These are phyloP conservation scores for Cladorrhinum sp. DNA, from an alignment of 2,329 filamentous ascomycete species.

Conservation along the genomic window DNA sequence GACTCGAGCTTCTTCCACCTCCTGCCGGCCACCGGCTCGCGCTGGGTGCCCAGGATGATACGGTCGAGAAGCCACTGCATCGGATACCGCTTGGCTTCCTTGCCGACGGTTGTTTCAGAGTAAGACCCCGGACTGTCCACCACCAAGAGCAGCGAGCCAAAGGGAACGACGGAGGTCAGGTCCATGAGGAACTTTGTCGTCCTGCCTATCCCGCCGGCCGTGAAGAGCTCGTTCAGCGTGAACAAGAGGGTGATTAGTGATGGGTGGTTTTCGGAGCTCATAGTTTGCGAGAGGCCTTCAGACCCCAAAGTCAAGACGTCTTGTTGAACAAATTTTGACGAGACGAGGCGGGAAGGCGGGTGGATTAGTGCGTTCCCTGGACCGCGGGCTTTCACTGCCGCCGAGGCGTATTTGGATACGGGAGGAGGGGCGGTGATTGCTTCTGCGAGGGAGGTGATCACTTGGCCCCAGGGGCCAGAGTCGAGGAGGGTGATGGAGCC, in stretches of 20 bases:
- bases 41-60: constrained; percentile 51
- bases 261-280: constrained; percentile 36
- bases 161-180: constrained; percentile 56
- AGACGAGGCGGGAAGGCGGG: constrained; percentile 34
- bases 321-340: constrained; percentile 42
- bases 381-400: constrained; percentile 39
- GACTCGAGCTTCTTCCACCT: constrained; percentile 73
- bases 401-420: constrained; percentile 53
- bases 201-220: constrained; percentile 64
- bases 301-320: constrained; percentile 47
- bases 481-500: constrained; percentile 67
- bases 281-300: constrained; percentile 33
- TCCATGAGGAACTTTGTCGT: constrained; percentile 74
- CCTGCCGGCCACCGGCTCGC: constrained; percentile 29
- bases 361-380: constrained; percentile 43
- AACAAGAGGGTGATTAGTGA: constrained; percentile 80
- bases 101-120: constrained; percentile 72
- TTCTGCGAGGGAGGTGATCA: constrained; percentile 57
- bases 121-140: constrained; percentile 94
- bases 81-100: constrained; percentile 67
- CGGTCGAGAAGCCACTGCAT: constrained; percentile 93
- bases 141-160: constrained; percentile 71
- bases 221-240: constrained; percentile 93
- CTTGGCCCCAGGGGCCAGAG: constrained; percentile 70
- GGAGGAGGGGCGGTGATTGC: constrained; percentile 52